phyloP scores from a whole-genome alignment of 441 rosid species.

The Cnidoscolus chayamansa region DNA sequence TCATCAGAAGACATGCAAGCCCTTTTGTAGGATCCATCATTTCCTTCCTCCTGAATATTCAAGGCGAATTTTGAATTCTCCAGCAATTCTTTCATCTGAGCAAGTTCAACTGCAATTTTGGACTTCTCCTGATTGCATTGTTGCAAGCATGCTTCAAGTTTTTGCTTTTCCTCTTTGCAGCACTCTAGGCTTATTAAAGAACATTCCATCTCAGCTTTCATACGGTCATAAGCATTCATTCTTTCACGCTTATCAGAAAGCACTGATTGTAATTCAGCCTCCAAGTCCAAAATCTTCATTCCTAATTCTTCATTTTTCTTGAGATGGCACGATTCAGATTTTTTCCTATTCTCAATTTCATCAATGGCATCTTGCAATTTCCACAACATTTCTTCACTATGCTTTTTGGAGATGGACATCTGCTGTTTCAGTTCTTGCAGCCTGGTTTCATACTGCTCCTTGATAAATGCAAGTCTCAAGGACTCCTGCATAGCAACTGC shows the following conservation, averaged over 20 bases:
- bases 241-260: slow-evolving; percentile 77
- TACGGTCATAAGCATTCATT: slow-evolving; percentile 60
- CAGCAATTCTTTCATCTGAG: slow-evolving; percentile 44
- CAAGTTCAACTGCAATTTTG: slow-evolving; percentile 54
- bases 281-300: slow-evolving; percentile 66
- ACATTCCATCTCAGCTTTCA: slow-evolving; percentile 97
- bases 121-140: slow-evolving; percentile 62
- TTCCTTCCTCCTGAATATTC: slow-evolving; percentile 34
- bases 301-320: slow-evolving; percentile 83
- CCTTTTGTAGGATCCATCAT: slow-evolving; percentile 26
- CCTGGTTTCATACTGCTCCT: slow-evolving; percentile 86
- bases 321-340: slow-evolving; percentile 68
- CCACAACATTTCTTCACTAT: slow-evolving; percentile 85
- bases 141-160: slow-evolving; percentile 62
- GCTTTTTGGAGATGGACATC: slow-evolving; percentile 78
- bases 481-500: slow-evolving; percentile 78
- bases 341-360: slow-evolving; percentile 73
- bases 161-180: slow-evolving; percentile 92
- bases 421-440: slow-evolving; percentile 86
- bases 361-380: slow-evolving; percentile 90
- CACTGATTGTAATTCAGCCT: slow-evolving; percentile 60
- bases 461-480: slow-evolving; percentile 92
- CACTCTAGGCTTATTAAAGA: slow-evolving; percentile 92
- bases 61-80: slow-evolving; percentile 35
- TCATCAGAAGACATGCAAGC: slow-evolving; percentile 22